A percentile compares a stretch with the other conserved stretches of the same genome.
Evolutionary conservation across 2,329 filamentous ascomycete genomes (phyloP).

Genomic region (Aureobasidium sp.): DNA sequence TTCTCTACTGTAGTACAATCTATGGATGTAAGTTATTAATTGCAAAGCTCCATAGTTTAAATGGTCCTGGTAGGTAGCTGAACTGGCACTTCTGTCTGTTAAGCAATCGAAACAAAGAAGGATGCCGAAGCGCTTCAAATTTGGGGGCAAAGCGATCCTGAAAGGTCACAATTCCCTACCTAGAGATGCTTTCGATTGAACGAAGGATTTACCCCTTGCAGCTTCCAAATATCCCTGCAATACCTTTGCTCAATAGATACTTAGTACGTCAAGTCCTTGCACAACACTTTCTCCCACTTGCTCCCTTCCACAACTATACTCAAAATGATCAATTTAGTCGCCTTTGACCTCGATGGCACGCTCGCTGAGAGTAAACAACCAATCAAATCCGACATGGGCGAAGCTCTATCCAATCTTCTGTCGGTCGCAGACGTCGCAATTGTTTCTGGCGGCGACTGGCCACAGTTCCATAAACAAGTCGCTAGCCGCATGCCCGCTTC

Average conservation of each 20-base stretch:
- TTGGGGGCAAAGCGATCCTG: no score
- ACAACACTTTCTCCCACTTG: not conserved
- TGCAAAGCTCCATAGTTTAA: no score
- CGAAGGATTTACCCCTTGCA: not conserved
- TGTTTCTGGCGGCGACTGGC: slow-evolving; percentile 39
- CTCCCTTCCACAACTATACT: not conserved
- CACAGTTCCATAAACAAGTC: slow-evolving; percentile 37
- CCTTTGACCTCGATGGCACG: slow-evolving; percentile 35
- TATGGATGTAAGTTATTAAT: no score
- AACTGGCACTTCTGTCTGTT: no score
- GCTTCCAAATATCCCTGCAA: not conserved
- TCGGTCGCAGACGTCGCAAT: slow-evolving; percentile 34
- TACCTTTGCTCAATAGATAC: not conserved
- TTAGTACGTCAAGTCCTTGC: not conserved
- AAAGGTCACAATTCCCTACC: no score
- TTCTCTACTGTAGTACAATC: no score
- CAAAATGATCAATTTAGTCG: slow-evolving; percentile 31
- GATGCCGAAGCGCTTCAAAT: no score
- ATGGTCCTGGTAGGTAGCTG: no score
- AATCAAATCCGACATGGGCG: slow-evolving; percentile 29
- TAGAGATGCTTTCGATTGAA: no score
- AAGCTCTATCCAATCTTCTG: slow-evolving; percentile 32
- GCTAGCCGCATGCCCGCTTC: slow-evolving; percentile 31
- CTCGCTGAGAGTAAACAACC: slow-evolving; percentile 34
- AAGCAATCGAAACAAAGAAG: no score